Conservation (phyloP, 306 rosid genomes). For the Lathyrus aphaca region DNA sequence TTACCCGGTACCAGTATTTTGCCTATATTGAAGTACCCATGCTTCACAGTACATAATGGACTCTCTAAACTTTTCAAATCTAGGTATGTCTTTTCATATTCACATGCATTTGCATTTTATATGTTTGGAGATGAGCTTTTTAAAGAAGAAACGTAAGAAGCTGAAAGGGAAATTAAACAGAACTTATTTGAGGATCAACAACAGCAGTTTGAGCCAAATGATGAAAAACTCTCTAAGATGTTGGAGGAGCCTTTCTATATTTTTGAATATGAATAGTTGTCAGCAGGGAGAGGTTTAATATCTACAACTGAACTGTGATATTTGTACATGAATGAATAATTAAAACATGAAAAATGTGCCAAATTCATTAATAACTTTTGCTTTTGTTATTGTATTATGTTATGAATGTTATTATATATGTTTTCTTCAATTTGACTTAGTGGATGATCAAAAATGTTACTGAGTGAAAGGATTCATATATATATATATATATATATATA, state of each 20-base stretch:
- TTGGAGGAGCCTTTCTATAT: conserved; percentile 80
- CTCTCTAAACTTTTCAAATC: conserved; percentile 85
- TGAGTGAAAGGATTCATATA: conserved; percentile 53
- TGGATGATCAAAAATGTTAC: conserved; percentile 53
- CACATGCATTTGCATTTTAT: conserved; percentile 95
- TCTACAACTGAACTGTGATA: background rate
- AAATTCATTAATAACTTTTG: conserved; percentile 4
- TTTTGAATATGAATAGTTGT: conserved; percentile 45
- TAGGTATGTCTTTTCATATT: conserved; percentile 91
- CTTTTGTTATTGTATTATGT: conserved; percentile 28
- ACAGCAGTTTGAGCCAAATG: conserved; percentile 92
- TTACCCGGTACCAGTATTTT: too few species aligned
- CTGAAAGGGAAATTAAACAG: conserved; percentile 75
- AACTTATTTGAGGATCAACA: conserved; percentile 98
- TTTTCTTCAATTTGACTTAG: conserved; percentile 46
- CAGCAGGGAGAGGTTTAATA: background rate
- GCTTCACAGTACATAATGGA: conserved; percentile 76
- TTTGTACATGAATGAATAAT: conserved; percentile 25
- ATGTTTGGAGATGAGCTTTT: conserved; percentile 97
- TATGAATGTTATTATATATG: conserved; percentile 40
- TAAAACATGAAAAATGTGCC: conserved; percentile 16
- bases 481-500: too few species aligned
- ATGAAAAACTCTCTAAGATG: conserved; percentile 82
- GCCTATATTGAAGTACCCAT: too few species aligned
- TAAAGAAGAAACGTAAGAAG: conserved; percentile 70